Base-by-base conservation (phyloP, 1,139 yeast species). In the Saccharomycopsis phalli region DNA sequence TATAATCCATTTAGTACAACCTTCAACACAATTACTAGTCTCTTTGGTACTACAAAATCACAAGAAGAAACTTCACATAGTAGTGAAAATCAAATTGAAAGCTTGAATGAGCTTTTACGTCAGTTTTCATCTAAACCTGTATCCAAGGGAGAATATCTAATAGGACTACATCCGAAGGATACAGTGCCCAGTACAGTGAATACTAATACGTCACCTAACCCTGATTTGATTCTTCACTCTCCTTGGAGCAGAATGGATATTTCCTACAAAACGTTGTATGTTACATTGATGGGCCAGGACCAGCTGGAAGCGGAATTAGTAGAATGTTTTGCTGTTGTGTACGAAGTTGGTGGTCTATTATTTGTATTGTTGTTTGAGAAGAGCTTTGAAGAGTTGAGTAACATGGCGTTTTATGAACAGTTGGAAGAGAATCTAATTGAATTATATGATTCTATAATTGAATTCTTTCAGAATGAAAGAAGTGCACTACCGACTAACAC, bases 351-450 rank as follows among this genome's bases (percentile, higher is more conserved):
- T 3, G 47, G 42, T 4, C 31, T 44, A 19, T 21, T 42, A 5
- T 44, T 44, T 37, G 41, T 40, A 5, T 20, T 39, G 28, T n/a
- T 44, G 3, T 44, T 38, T 30, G 43, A 44, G 18, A 30, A 23
- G 17, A 37, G 31, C 13, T 42, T 32, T 22, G 34, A 44, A 11
- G 44, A 44, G 10, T 29, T 44, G 32, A 27, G 25, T n/a, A 31
- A 22, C n/a, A 20, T 33, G 6, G 27, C 28, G 16, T 44, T 44
- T 26, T 44, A 44, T 31, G 45, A 44, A 11, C 42, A 37, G 32
- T 23, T 44, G 19, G 47, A 44, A 28, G 47, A 44, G 11, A 38
- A 37, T 11, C 17, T 44, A 7, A 21, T 42, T 16, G 47, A 44
- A n/a, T 39, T 44, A 22, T 40, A 32, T 32, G 45, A 44, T 19